These are phyloP conservation scores for Kickxella alabastrina DNA, from an alignment of 192 early-diverging fungal species.

Conservation along the genomic window DNA sequence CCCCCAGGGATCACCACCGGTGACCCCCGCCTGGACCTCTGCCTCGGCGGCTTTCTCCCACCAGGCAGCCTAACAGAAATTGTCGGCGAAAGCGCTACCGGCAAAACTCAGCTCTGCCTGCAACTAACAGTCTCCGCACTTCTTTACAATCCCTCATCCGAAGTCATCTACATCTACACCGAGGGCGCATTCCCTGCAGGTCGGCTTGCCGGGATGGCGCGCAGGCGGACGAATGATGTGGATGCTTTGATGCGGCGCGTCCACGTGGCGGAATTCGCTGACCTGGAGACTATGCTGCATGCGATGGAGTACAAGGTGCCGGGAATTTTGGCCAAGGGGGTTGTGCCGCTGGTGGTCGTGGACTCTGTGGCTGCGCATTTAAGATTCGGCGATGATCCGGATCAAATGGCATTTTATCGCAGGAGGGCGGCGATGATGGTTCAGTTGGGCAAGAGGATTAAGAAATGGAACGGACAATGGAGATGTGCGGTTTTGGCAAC, in stretches of 20 bases:
- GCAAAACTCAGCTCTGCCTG: slow-evolving; percentile 84
- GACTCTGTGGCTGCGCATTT: slow-evolving; percentile 84
- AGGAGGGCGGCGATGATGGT: slow-evolving; percentile 54
- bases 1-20: too few relatives aligned
- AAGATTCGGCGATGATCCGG: slow-evolving; percentile 9
- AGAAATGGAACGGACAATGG: slow-evolving; percentile 59
- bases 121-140: slow-evolving; percentile 75
- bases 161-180: slow-evolving; percentile 65
- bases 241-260: slow-evolving; percentile 40
- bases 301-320: slow-evolving; percentile 72
- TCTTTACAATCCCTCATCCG: slow-evolving; percentile 61
- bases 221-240: not conserved
- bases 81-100: slow-evolving; percentile 72
- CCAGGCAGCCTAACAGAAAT: slow-evolving; percentile 64
- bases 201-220: slow-evolving; percentile 56
- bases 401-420: slow-evolving; percentile 24
- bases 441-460: slow-evolving; percentile 59
- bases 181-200: slow-evolving; percentile 67
- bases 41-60: slow-evolving; percentile 60
- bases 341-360: slow-evolving; percentile 71
- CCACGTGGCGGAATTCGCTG: slow-evolving; percentile 64
- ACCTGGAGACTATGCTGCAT: slow-evolving; percentile 69
- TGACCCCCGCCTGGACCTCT: slow-evolving; percentile 52
- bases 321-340: slow-evolving; percentile 51
- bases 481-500: slow-evolving; percentile 67